Conservation (phyloP, 2,329 filamentous ascomycete species). For the Ambrosiella xylebori region DNA sequence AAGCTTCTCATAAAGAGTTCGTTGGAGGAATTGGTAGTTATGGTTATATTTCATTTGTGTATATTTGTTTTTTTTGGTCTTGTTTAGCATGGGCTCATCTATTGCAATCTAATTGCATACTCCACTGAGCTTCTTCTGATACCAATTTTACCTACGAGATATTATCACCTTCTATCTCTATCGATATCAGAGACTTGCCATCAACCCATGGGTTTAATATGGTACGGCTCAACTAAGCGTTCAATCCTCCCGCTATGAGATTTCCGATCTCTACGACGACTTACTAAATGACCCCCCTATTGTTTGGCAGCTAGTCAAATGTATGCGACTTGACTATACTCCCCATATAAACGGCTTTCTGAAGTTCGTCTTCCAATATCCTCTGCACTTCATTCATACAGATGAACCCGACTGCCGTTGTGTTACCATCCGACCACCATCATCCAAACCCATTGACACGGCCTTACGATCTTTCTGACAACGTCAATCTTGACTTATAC, state of each 20-base stretch:
- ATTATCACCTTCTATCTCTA: too few relatives aligned
- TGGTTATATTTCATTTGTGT: background rate
- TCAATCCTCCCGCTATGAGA: too few relatives aligned
- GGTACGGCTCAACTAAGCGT: too few relatives aligned
- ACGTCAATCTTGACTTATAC: background rate
- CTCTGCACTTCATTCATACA: too few relatives aligned
- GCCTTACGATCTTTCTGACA: background rate
- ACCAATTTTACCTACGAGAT: background rate
- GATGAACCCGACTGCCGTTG: background rate
- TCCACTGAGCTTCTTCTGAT: background rate
- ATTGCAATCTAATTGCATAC: background rate
- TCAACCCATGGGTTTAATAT: too few relatives aligned
- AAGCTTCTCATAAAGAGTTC: slow-evolving; percentile 41
- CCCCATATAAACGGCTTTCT: background rate
- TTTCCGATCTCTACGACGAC: background rate
- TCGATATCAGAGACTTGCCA: too few relatives aligned
- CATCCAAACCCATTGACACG: background rate
- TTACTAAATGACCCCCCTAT: background rate
- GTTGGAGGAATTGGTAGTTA: too few relatives aligned
- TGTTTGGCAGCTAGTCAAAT: background rate
- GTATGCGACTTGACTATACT: background rate
- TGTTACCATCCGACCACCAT: background rate
- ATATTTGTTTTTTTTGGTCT: background rate
- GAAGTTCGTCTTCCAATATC: background rate
- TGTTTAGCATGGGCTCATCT: background rate